A percentile compares a stretch with the other conserved stretches of the same genome.
phyloP scores from a whole-genome alignment of 352 stramenopile species.

The Phytophthora constricta region DNA sequence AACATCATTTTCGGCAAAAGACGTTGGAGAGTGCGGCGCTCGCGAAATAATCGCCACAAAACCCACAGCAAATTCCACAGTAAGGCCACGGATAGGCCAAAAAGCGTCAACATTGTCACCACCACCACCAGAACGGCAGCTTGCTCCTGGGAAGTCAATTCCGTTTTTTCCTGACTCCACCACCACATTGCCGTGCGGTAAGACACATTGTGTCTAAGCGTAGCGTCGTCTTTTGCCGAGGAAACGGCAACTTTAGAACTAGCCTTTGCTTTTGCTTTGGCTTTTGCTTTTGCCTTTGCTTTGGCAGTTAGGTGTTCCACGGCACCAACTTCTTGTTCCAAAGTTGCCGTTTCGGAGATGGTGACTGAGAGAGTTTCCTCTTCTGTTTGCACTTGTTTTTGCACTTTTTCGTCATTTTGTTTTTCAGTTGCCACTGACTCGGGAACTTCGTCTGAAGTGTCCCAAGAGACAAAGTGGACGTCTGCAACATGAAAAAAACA shows the following conservation, averaged over 20 bases:
- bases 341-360: background rate
- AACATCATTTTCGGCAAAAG: constrained; percentile 47
- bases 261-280: too few species aligned
- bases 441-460: constrained; percentile 27
- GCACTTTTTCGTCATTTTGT: background rate
- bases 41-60: constrained; percentile 48
- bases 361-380: background rate
- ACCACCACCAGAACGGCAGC: constrained; percentile 64
- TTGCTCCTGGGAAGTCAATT: constrained; percentile 68
- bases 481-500: constrained; percentile 13
- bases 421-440: background rate
- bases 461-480: constrained; percentile 39
- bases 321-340: constrained; percentile 2
- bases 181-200: constrained; percentile 48
- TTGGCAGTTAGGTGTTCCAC: constrained; percentile 20
- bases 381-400: constrained; percentile 3
- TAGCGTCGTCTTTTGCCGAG: constrained; percentile 13
- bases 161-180: constrained; percentile 53
- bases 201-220: constrained; percentile 27
- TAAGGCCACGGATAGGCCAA: constrained; percentile 43
- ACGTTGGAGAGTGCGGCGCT: constrained; percentile 46
- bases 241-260: too few species aligned
- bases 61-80: constrained; percentile 53
- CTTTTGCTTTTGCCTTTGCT: too few species aligned
- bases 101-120: constrained; percentile 44